These are phyloP conservation scores for Hirsutella rhossiliensis DNA, from an alignment of 2,329 filamentous ascomycete genomes.

Conservation along the genomic window DNA sequence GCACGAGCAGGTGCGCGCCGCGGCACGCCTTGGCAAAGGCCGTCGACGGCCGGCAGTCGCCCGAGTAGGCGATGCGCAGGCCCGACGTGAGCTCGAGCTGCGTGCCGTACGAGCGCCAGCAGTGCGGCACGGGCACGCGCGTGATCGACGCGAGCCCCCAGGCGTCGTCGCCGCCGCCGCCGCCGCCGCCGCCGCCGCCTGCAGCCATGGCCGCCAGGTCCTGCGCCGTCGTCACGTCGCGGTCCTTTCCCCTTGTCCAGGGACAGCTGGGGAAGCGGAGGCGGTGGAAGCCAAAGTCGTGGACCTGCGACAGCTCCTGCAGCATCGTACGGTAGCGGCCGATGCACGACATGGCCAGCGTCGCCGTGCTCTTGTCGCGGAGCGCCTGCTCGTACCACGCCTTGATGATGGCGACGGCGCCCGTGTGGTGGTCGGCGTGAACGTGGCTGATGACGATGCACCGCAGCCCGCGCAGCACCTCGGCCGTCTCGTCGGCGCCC, in stretches of 20 bases:
- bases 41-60: constrained; percentile 74
- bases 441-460: constrained; percentile 90
- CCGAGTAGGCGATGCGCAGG: constrained; percentile 85
- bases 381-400: constrained; percentile 58
- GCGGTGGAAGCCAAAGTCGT: constrained; percentile 59
- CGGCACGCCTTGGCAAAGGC: constrained; percentile 59
- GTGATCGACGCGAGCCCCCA: constrained; percentile 57
- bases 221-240: constrained; percentile 20
- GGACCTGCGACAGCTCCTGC: constrained; percentile 64
- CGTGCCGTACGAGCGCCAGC: constrained; percentile 63
- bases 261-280: constrained; percentile 23
- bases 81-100: constrained; percentile 66
- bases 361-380: constrained; percentile 19
- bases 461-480: constrained; percentile 67
- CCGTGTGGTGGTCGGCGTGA: constrained; percentile 93
- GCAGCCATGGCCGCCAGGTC: constrained; percentile 16
- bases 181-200: constrained; percentile 19
- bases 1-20: constrained; percentile 72
- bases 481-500: constrained; percentile 46
- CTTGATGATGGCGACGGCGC: constrained; percentile 66
- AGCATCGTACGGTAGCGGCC: constrained; percentile 63
- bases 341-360: constrained; percentile 58
- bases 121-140: constrained; percentile 63
- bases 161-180: constrained; percentile 20
- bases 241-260: constrained; percentile 8